phyloP scores from a whole-genome alignment of 176 grass and related monocot species.

The Hordeum vulgare region DNA sequence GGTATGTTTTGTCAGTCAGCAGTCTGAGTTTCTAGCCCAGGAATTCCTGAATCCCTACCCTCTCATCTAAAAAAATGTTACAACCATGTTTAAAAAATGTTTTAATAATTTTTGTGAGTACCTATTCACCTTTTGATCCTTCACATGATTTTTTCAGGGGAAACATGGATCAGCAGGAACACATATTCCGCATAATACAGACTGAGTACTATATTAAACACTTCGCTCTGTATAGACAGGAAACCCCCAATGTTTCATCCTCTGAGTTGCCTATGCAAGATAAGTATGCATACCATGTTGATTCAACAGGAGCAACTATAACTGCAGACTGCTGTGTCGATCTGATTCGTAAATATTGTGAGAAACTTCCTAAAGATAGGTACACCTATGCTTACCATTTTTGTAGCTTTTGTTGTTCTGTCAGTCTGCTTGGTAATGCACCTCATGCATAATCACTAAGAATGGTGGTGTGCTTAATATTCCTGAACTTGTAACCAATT shows the following conservation, averaged over 20 bases:
- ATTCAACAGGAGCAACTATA: slow-evolving; percentile 77
- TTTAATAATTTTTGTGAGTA: not conserved
- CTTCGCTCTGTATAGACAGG: slow-evolving; percentile 42
- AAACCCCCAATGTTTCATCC: slow-evolving; percentile 23
- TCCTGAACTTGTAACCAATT: not conserved
- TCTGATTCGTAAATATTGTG: slow-evolving; percentile 69
- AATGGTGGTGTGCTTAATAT: not conserved
- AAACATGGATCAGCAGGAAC: slow-evolving; percentile 59
- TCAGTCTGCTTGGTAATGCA: not conserved
- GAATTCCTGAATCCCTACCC: not conserved
- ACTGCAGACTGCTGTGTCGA: slow-evolving; percentile 59
- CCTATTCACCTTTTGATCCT: not conserved
- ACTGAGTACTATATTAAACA: slow-evolving; percentile 66
- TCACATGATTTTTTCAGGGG: slow-evolving; percentile 47
- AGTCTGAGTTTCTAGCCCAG: not conserved
- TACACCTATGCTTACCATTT: slow-evolving; percentile 19
- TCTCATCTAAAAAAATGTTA: not conserved
- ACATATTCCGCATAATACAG: slow-evolving; percentile 64
- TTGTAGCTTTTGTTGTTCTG: not conserved
- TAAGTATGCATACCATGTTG: slow-evolving; percentile 52
- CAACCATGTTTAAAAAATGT: not conserved
- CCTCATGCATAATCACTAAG: not conserved
- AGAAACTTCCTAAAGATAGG: slow-evolving; percentile 87
- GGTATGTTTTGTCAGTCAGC: not conserved
- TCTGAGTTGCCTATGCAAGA: slow-evolving; percentile 32